Evolutionary conservation across 1,284 basidiomycete species (phyloP).

Genomic region (Taiwanofungus camphoratus): DNA sequence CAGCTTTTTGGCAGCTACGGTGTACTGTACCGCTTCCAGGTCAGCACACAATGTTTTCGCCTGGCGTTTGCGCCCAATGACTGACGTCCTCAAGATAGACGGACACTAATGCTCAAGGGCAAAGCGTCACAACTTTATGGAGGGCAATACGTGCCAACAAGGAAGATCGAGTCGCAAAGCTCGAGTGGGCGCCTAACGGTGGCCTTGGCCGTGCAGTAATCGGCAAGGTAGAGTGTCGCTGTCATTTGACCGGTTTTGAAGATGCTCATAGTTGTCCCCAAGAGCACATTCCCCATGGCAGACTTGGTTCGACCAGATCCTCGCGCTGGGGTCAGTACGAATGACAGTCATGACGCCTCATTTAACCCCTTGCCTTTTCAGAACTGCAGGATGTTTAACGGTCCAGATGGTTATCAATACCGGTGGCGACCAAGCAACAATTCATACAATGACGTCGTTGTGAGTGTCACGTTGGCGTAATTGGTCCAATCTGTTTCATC

Average conservation of each 20-base stretch:
- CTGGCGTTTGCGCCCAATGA: slow-evolving; percentile 13
- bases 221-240: slow-evolving; percentile 53
- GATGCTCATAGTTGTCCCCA: slow-evolving; percentile 8
- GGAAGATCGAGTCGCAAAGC: slow-evolving; percentile 77
- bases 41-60: slow-evolving; percentile 26
- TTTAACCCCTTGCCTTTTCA: slow-evolving; percentile 14
- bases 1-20: slow-evolving; percentile 76
- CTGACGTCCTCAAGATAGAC: slow-evolving; percentile 42
- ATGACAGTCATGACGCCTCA: slow-evolving; percentile 12
- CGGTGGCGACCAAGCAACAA: slow-evolving; percentile 64
- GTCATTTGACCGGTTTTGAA: slow-evolving; percentile 9
- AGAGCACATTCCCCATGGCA: slow-evolving; percentile 74
- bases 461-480: slow-evolving; percentile 31
- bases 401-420: slow-evolving; percentile 74
- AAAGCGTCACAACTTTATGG: slow-evolving; percentile 70
- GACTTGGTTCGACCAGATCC: slow-evolving; percentile 68
- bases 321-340: slow-evolving; percentile 46
- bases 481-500: slow-evolving; percentile 4
- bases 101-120: slow-evolving; percentile 51
- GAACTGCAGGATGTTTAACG: slow-evolving; percentile 64
- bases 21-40: slow-evolving; percentile 75
- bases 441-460: slow-evolving; percentile 51
- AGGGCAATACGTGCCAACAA: slow-evolving; percentile 71
- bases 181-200: slow-evolving; percentile 77
- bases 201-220: slow-evolving; percentile 76